Evolutionary conservation across 1,139 yeast species (phyloP), one percentile per base, ranked within the genome.

Genomic region (Pneumocystis wakefieldiae): DNA sequence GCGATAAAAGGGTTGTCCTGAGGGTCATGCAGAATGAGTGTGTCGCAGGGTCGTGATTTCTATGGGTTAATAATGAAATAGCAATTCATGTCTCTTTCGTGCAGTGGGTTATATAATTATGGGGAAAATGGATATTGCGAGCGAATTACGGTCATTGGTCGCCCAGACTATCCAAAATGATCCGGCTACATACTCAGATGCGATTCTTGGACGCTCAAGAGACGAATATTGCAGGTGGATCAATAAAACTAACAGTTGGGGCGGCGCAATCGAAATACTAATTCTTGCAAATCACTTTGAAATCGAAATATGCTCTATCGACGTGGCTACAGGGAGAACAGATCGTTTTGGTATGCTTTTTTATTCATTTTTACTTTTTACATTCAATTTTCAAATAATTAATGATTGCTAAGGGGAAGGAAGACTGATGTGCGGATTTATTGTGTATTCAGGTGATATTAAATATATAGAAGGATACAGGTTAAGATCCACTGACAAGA

Each of bases 201-300:
- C 82, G 0, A 80, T 86, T 1, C 74, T 87, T 67, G 95, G 83
- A 28, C 76, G 78, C 65, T 75, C 81, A 0, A 74, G 78, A 2
- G 70, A 72, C 0, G 79, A 80, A 7, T 87, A 87, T 70, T 75
- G 81, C 61, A 68, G 74, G 10, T 87, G 94, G 94, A 87, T 87
- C 37, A 68, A 71, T 60, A 76, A 79, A 66, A 79, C 79, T 38
- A 83, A 80, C 60, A 80, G 87, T 29, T 87, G 95, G 95, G 95
- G 95, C 24, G 95, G 95, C 7, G 94, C 90, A 3, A 86, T 87
- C 59, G 95, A 87, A 71, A 74, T 87, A 64, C 83, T 84, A 15
- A 84, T 87, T 10, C 73, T 87, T 41, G 80, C 89, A 1, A 76
- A 78, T 39, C 77, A 80, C 69, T 77, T 85, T 62, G 75, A 76